Conservation (phyloP, 2,329 filamentous ascomycete genomes). For the Tolypocladium capitatum region DNA sequence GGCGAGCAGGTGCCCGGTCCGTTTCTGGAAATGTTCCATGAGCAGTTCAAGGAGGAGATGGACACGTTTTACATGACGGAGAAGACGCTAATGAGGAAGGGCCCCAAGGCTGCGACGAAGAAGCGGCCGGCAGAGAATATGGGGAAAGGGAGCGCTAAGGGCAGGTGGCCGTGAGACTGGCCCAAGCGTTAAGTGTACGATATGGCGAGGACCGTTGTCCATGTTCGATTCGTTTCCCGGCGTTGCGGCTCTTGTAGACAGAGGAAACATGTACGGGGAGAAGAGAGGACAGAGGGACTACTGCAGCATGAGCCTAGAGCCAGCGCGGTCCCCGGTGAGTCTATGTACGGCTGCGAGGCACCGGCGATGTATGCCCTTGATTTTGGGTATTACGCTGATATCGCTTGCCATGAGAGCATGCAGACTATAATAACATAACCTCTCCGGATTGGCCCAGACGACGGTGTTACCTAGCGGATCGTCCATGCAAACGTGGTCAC, state of each 20-base stretch:
- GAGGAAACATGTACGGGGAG: neutral
- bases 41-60: conserved; percentile 20
- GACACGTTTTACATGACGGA: conserved; percentile 21
- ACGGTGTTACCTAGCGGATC: conserved; percentile 28
- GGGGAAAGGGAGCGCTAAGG: too few relatives aligned
- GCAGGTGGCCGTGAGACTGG: neutral
- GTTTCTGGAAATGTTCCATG: conserved; percentile 22
- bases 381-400: neutral
- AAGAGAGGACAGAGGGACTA: neutral
- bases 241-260: neutral
- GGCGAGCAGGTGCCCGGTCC: conserved; percentile 23
- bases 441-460: conserved; percentile 30
- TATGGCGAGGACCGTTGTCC: neutral
- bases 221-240: neutral
- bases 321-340: neutral
- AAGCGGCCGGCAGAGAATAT: neutral
- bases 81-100: conserved; percentile 17
- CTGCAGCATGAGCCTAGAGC: neutral
- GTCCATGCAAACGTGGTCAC: conserved; percentile 11
- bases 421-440: neutral
- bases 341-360: neutral
- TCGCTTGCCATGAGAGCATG: neutral
- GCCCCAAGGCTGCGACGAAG: conserved; percentile 3
- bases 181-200: neutral
- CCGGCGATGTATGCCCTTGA: neutral